Base-by-base conservation (phyloP, 257 asterid genomes). In the Eustoma russellianum region DNA sequence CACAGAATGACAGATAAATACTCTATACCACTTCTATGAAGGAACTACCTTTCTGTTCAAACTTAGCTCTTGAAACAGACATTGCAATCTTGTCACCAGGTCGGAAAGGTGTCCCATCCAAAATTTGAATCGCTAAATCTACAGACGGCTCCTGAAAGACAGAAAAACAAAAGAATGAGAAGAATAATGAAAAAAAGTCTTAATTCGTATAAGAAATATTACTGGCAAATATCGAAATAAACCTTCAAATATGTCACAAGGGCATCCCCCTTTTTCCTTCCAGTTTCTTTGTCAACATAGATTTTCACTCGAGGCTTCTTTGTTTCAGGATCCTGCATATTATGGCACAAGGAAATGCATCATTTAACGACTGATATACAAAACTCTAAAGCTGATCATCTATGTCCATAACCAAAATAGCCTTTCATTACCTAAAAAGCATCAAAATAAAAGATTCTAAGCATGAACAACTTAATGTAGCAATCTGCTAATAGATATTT, bases 291-390 rank as follows among this genome's bases (percentile, higher is more conserved):
- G 77, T 92, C 88, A 16, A 73, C 68, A 70, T 92, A 92, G 64
- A 92, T 80, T 86, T 92, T 92, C 66, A 92, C 79, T 48, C 98
- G 84, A 51, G 95, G 95, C 77, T 44, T 88, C 79, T 88, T 85
- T 6, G 90, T 92, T 76, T 92, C 98, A n/a, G 93, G 86, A 66
- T 92, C 98, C 98, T 92, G 57, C 53, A 61, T 46, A 60, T 63
- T 68, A 44, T 52, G 64, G 46, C 33, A 48, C 19, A 35, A 16
- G 19, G 17, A 52, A 17, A 46, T 53, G 16, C 40, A 15, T 46
- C 34, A 58, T 28, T 17, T 10, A 38, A 38, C 12, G 12, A 38
- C 43, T 9, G 11, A 38, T 11, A 38, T 38, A 43, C 30, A 17
- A 14, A 54, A 52, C 45, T 43, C 6, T 41, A 16, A n/a, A 28